Base-by-base conservation (phyloP, 2,329 filamentous ascomycete genomes). In the Stagonosporopsis cucurbitacearum region DNA sequence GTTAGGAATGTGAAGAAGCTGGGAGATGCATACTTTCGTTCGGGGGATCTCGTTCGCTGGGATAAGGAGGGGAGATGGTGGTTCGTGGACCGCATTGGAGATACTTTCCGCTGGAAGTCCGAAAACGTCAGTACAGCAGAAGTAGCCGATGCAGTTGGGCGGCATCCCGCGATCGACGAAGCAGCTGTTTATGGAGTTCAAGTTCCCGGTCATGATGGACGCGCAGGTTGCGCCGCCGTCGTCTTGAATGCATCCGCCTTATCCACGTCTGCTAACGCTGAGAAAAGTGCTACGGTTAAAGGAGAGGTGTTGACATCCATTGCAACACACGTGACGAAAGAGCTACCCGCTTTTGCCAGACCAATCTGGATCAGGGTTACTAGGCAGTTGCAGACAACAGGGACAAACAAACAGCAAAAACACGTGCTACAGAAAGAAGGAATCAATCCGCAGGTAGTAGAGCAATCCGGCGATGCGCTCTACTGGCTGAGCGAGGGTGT, bases 351-450 rank as follows among this genome's bases (percentile, higher is more conserved):
- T 1, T 81, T 79, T 57, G 79, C 79, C 1, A 73, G 78, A 9
- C 79, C 79, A 1, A 54, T 80, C 0, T 81, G 80, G 64, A 17
- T 81, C 1, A 58, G 79, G 6, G 54, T 80, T 0, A 77, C 73
- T 0, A 66, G 57, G 47, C 60, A 71, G 36, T 71, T 80, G 55
- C 75, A 77, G 30, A 77, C 75, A 17, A 81, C 79, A n/a, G 78
- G 75, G 2, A 80, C 78, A 26, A 77, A 79, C 64, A 81, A 81
- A 66, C 65, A 79, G 41, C 78, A 79, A 64, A 81, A 81, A 54
- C 70, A 73, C 17, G 59, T 66, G 2, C 62, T 81, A 28, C 71
- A 76, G 44, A 62, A 69, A 11, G 75, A 81, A 26, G 79, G 79
- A 0, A 75, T 81, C 41, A 73, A 81, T 43, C 63, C 76, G 0